Evolutionary conservation across 2,329 filamentous ascomycete species (phyloP).

Genomic region (Ophioceras dolichostomum): DNA sequence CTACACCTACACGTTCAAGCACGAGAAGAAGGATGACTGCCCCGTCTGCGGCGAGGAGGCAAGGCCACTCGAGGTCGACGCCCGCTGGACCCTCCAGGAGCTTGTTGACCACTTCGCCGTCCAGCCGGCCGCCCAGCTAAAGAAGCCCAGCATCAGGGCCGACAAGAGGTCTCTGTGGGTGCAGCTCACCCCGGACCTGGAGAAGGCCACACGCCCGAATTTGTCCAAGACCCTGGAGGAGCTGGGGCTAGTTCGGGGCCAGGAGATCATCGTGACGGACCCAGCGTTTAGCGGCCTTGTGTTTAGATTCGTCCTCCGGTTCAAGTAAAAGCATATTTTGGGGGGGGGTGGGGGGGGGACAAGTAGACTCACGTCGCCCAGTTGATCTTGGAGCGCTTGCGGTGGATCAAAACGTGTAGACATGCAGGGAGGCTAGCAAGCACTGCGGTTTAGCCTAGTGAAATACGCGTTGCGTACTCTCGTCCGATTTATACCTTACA

Average conservation of each 20-base stretch:
- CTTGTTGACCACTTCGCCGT: slow-evolving; percentile 76
- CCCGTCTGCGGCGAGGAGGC: slow-evolving; percentile 66
- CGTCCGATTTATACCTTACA: no score
- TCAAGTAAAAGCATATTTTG: slow-evolving; percentile 18
- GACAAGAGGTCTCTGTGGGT: slow-evolving; percentile 84
- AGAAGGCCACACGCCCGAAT: slow-evolving; percentile 76
- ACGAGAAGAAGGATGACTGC: slow-evolving; percentile 88
- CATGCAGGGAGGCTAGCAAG: no score
- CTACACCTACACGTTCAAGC: slow-evolving; percentile 95
- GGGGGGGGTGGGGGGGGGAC: no score
- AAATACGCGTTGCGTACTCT: no score
- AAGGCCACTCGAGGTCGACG: slow-evolving; percentile 60
- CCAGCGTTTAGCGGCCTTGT: slow-evolving; percentile 72
- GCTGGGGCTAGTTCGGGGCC: slow-evolving; percentile 59
- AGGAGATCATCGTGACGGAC: slow-evolving; percentile 87
- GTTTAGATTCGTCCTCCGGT: slow-evolving; percentile 42
- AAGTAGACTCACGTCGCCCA: no score
- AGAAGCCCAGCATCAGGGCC: slow-evolving; percentile 74
- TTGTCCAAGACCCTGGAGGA: slow-evolving; percentile 65
- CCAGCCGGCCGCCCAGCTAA: slow-evolving; percentile 81
- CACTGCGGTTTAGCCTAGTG: no score
- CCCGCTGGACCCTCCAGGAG: slow-evolving; percentile 62
- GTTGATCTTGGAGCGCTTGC: no score
- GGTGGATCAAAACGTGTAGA: no score
- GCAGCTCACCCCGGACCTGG: slow-evolving; percentile 67